Conservation (phyloP, 805 yeast species). For the Metschnikowia continentalis region DNA sequence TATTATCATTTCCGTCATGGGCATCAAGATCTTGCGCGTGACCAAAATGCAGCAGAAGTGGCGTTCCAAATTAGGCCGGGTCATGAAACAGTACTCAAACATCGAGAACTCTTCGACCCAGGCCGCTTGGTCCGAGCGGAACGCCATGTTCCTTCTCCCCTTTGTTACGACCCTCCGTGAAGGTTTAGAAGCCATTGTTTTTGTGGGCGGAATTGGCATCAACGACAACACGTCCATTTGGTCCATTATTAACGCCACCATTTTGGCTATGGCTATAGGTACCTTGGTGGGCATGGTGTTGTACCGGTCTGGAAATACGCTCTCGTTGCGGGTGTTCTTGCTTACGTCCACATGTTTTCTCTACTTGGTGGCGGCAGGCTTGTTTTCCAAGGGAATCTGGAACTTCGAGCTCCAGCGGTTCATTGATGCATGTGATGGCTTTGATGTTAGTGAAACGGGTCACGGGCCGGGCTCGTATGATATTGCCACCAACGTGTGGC, state of each 20-base stretch:
- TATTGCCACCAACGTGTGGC: conserved; percentile 78
- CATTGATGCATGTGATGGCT: conserved; percentile 71
- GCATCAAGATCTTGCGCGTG: conserved; percentile 40
- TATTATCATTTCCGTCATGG: conserved; percentile 44
- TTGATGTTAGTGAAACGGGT: conserved; percentile 83
- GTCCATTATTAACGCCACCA: conserved; percentile 61
- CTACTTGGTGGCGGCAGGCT: conserved; percentile 82
- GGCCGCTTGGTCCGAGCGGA: conserved; percentile 42
- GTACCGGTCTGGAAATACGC: conserved; percentile 74
- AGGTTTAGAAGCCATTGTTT: conserved; percentile 88
- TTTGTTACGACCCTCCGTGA: conserved; percentile 84
- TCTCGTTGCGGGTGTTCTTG: conserved; percentile 71
- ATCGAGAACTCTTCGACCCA: conserved; percentile 17
- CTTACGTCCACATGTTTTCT: conserved; percentile 74
- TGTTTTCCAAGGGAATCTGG: conserved; percentile 87
- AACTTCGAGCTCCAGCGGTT: conserved; percentile 76
- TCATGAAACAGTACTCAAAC: conserved; percentile 23
- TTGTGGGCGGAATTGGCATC: conserved; percentile 86
- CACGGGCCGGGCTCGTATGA: conserved; percentile 94
- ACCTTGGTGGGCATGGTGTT: conserved; percentile 58
- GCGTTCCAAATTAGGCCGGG: conserved; percentile 33
- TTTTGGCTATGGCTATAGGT: conserved; percentile 58
- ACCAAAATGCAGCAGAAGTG: conserved; percentile 44
- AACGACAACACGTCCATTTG: conserved; percentile 52
- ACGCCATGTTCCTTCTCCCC: conserved; percentile 74